These are phyloP conservation scores for Talaromyces sp. DNA, from an alignment of 2,329 filamentous ascomycete species.

Conservation along the genomic window DNA sequence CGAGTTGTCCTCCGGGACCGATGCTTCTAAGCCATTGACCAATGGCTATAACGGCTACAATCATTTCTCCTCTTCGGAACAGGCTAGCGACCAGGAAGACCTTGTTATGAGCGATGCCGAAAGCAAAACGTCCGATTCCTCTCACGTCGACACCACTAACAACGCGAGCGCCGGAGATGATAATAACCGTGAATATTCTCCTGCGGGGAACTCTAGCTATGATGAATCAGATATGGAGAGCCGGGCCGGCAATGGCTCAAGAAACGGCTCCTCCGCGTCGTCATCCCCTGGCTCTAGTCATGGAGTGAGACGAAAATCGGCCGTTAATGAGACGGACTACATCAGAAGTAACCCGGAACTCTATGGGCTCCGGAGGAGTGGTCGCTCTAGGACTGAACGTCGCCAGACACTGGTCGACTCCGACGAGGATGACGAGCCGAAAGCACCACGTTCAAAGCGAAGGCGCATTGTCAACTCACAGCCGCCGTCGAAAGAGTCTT, in stretches of 20 bases:
- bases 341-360: slow-evolving; percentile 91
- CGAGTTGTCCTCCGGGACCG: slow-evolving; percentile 29
- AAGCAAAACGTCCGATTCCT: slow-evolving; percentile 72
- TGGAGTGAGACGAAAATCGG: slow-evolving; percentile 70
- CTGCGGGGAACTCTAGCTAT: slow-evolving; percentile 36
- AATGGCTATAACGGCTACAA: slow-evolving; percentile 37
- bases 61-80: slow-evolving; percentile 26
- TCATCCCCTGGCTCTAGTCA: slow-evolving; percentile 65
- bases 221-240: slow-evolving; percentile 29
- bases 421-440: slow-evolving; percentile 70
- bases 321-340: slow-evolving; percentile 70
- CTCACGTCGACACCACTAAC: slow-evolving; percentile 44
- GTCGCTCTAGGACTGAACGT: slow-evolving; percentile 57
- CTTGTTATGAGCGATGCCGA: slow-evolving; percentile 58
- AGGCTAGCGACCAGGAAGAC: slow-evolving; percentile 33
- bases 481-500: slow-evolving; percentile 49
- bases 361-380: slow-evolving; percentile 90
- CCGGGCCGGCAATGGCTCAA: slow-evolving; percentile 3
- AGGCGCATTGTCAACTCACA: slow-evolving; percentile 54
- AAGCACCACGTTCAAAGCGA: slow-evolving; percentile 46
- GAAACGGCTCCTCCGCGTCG: slow-evolving; percentile 47
- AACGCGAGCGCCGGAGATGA: slow-evolving; percentile 49
- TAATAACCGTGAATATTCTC: slow-evolving; percentile 39
- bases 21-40: slow-evolving; percentile 27
- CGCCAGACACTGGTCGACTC: slow-evolving; percentile 55